Base-by-base conservation (phyloP, 345 rosid genomes). In the Clarkia xantiana region DNA sequence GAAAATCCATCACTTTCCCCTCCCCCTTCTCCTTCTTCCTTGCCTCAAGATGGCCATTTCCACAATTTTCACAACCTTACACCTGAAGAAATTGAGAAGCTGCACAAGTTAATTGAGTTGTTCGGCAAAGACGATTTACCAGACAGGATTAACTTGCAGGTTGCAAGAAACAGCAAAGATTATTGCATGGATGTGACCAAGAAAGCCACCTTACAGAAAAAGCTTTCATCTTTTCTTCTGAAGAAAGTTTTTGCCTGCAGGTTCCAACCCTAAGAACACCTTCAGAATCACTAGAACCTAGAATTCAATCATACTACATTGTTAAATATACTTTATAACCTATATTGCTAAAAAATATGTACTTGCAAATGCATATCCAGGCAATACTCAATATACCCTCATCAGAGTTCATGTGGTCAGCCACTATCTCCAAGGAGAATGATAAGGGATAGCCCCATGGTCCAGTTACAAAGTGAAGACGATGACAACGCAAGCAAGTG, bases 161-260 rank as follows among this genome's bases (percentile, higher is more conserved):
- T 11, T 25, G 10, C 36, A 39, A 38, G 25, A 15, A 55, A 19
- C 36, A 42, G 23, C 6, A 20, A 43, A 4, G 17, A 29, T 25
- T 47, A 29, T 38, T 45, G 22, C 19, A 42, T 34, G 16, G 67
- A 62, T 39, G 54, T 14, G 22, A 29, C 54, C n/a, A 40, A 53
- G 42, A 60, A 42, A n/a, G 60, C 14, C 13, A 44, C 47, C 20
- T 69, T 76, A 13, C 60, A 72, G 42, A 81, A 72, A 60, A 77
- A 62, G 42, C 66, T 91, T 1, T 38, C 79, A 9, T 55, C 91
- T 19, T 76, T 81, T 62, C 80, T 83, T 57, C 57, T 84, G 18
- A 83, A 81, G 75, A 81, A 81, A 63, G 63, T 72, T 69, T 69
- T 87, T 55, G 67, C 67, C 52, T 84, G 86, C 71, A 61, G 67